phyloP scores from a whole-genome alignment of 305 asterid species.

The Rubia balearica region DNA sequence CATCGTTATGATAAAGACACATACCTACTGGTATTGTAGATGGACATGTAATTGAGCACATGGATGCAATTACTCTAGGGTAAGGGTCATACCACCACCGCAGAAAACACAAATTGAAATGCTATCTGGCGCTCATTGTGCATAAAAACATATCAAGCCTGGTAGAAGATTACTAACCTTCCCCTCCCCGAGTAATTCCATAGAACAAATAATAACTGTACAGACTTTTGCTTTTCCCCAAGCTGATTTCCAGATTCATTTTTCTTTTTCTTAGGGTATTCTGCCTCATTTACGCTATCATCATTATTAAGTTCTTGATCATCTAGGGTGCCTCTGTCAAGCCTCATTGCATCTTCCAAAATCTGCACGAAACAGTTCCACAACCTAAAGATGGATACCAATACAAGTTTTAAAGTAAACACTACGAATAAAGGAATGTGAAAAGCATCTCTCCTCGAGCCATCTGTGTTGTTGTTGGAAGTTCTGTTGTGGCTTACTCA shows the following conservation, averaged over 20 bases:
- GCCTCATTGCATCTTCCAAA: constrained; percentile 90
- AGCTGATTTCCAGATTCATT: constrained; percentile 19
- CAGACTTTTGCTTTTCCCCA: constrained; percentile 52
- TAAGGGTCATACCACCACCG: constrained; percentile 53
- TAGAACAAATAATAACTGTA: constrained; percentile 74
- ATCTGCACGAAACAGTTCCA: constrained; percentile 37
- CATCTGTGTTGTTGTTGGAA: constrained; percentile 55
- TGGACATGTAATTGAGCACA: constrained; percentile 53
- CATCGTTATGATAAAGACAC: background rate
- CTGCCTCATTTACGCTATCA: constrained; percentile 21
- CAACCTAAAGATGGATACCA: background rate
- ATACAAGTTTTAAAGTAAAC: background rate
- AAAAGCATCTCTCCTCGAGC: constrained; percentile 66
- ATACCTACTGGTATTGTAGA: constrained; percentile 55
- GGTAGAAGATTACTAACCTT: constrained; percentile 48
- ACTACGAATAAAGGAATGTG: background rate
- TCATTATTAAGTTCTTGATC: constrained; percentile 23
- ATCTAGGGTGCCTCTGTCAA: constrained; percentile 50
- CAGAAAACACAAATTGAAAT: constrained; percentile 57
- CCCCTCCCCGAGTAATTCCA: constrained; percentile 89
- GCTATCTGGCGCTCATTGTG: constrained; percentile 30
- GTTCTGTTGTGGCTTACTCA: constrained; percentile 63
- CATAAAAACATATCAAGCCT: background rate
- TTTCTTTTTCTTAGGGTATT: constrained; percentile 23
- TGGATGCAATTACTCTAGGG: constrained; percentile 57